Percentiles rank a stretch among this genome's conserved stretches.
Conservation (phyloP, 306 rosid species). For the Crotalaria pallida region DNA sequence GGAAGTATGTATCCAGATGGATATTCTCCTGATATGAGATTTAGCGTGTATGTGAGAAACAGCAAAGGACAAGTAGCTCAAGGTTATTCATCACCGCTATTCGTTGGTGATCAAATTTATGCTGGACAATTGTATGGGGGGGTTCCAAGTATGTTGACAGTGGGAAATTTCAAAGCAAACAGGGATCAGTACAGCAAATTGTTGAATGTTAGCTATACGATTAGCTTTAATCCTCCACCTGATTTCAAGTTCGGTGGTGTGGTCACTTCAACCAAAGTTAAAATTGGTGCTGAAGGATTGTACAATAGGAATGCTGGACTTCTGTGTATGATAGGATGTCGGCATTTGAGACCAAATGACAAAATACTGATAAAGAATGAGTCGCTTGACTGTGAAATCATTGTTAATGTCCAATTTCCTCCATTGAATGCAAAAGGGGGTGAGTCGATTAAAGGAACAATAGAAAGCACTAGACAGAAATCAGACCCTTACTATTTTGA, state of each 20-base stretch:
- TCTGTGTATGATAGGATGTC: constrained; percentile 80
- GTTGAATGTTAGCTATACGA: constrained; percentile 57
- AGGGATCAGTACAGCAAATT: constrained; percentile 12
- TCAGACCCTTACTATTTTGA: constrained; percentile 64
- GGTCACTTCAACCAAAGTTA: constrained; percentile 26
- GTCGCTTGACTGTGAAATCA: constrained; percentile 65
- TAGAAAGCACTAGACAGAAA: constrained; percentile 59
- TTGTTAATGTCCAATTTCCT: constrained; percentile 58
- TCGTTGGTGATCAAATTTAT: constrained; percentile 43
- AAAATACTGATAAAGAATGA: constrained; percentile 34
- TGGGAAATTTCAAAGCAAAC: constrained; percentile 6
- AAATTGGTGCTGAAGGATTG: constrained; percentile 73
- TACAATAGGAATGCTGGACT: constrained; percentile 56
- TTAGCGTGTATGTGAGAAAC: constrained; percentile 52
- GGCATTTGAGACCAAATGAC: constrained; percentile 33
- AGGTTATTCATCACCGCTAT: constrained; percentile 63
- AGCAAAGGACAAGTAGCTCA: constrained; percentile 48
- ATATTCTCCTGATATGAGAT: constrained; percentile 61
- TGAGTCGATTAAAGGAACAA: constrained; percentile 52
- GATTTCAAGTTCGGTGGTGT: constrained; percentile 37
- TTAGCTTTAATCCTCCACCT: constrained; percentile 39
- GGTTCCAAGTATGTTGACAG: constrained; percentile 3
- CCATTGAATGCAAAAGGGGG: constrained; percentile 42
- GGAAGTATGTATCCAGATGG: constrained; percentile 56
- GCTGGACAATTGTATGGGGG: constrained; percentile 30